Conservation (phyloP, 2,329 filamentous ascomycete genomes). For the Microdochium paspali region DNA sequence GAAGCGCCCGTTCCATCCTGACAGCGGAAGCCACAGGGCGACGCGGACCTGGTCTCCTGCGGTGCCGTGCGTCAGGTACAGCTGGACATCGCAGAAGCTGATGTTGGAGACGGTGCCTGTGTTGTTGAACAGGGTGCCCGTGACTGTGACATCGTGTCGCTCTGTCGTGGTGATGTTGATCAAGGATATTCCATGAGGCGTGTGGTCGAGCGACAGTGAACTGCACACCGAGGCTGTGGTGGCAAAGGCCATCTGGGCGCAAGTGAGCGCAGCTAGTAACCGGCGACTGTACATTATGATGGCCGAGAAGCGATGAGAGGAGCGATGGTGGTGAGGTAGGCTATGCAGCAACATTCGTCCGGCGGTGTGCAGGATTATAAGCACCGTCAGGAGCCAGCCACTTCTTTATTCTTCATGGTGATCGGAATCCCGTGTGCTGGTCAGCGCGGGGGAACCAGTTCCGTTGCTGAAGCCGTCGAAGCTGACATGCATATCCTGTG, state of each 20-base stretch:
- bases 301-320: too few species aligned
- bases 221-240: not conserved
- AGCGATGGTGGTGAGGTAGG: too few species aligned
- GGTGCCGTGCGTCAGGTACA: constrained; percentile 12
- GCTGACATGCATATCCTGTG: too few species aligned
- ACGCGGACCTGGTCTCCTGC: constrained; percentile 11
- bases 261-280: not conserved
- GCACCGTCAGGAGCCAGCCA: too few species aligned
- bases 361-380: too few species aligned
- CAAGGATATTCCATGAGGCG: constrained; percentile 3
- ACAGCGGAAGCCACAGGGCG: constrained; percentile 10
- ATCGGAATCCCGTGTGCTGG: too few species aligned
- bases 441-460: too few species aligned
- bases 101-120: constrained; percentile 6
- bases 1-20: constrained; percentile 13
- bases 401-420: too few species aligned
- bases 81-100: constrained; percentile 12
- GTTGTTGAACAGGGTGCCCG: constrained; percentile 6
- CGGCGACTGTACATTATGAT: too few species aligned
- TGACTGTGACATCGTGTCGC: constrained; percentile 9
- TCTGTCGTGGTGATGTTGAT: constrained; percentile 11
- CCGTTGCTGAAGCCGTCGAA: too few species aligned
- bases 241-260: not conserved
- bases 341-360: too few species aligned
- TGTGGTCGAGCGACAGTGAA: not conserved